These are phyloP conservation scores for Triangularia verruculosa DNA, from an alignment of 2,329 filamentous ascomycete genomes.

Conservation along the genomic window DNA sequence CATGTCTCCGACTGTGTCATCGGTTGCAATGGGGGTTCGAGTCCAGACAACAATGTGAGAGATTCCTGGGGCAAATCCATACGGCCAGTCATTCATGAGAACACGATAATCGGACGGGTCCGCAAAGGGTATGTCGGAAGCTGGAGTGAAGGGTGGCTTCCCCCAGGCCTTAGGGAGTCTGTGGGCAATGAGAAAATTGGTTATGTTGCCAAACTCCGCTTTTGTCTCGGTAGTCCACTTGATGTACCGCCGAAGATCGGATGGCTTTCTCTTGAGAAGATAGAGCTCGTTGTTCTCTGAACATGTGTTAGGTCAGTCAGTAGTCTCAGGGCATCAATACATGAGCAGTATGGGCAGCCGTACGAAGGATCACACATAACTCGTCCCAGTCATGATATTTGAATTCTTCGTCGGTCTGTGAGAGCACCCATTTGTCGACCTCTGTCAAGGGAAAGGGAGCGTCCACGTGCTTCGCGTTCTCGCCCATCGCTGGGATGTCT, in stretches of 20 bases:
- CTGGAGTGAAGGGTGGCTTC: conserved; percentile 51
- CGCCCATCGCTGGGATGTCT: conserved; percentile 25
- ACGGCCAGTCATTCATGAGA: conserved; percentile 90
- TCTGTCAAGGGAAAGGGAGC: conserved; percentile 59
- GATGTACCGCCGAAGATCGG: conserved; percentile 76
- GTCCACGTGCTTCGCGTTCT: conserved; percentile 34
- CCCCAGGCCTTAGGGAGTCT: conserved; percentile 68
- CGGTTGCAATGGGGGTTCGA: conserved; percentile 74
- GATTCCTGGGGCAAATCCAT: conserved; percentile 64
- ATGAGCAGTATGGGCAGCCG: conserved; percentile 25
- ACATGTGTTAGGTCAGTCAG: conserved; percentile 10
- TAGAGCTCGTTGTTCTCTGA: conserved; percentile 61
- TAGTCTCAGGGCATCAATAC: neutral
- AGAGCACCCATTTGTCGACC: conserved; percentile 55
- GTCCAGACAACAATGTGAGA: conserved; percentile 92
- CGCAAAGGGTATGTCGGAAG: conserved; percentile 50
- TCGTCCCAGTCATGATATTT: conserved; percentile 70
- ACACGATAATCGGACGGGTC: conserved; percentile 62
- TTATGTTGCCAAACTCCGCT: conserved; percentile 72
- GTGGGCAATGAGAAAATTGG: conserved; percentile 71
- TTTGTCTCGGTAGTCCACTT: conserved; percentile 70
- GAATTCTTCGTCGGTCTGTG: conserved; percentile 68
- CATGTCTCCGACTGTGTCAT: conserved; percentile 66
- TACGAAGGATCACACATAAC: conserved; percentile 65
- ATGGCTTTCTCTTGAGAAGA: conserved; percentile 74